These are phyloP conservation scores for Rhynchosporium graminicola DNA, from an alignment of 2,329 filamentous ascomycete species.

Conservation along the genomic window DNA sequence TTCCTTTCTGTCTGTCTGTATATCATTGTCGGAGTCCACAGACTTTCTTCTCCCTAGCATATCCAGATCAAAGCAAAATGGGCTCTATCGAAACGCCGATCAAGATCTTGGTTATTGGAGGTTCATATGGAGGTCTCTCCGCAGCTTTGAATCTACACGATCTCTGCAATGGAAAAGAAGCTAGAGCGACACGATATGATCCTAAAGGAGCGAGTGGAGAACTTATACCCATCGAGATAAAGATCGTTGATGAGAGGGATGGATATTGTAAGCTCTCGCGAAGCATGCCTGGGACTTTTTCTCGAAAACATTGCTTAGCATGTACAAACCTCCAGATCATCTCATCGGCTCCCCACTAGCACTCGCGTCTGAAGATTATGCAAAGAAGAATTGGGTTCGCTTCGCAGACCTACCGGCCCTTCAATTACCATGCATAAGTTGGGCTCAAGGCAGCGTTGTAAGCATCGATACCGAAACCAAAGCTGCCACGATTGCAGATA, in stretches of 20 bases:
- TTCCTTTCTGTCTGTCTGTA: neutral
- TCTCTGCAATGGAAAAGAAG: slow-evolving; percentile 55
- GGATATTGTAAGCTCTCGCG: slow-evolving; percentile 66
- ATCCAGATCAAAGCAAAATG: neutral
- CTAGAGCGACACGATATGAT: slow-evolving; percentile 38
- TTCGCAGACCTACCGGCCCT: slow-evolving; percentile 68
- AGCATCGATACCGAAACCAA: slow-evolving; percentile 61
- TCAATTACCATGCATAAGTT: slow-evolving; percentile 60
- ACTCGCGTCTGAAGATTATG: slow-evolving; percentile 62
- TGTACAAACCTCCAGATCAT: slow-evolving; percentile 56
- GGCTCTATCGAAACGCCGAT: slow-evolving; percentile 18
- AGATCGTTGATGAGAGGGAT: slow-evolving; percentile 76
- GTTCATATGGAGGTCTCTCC: slow-evolving; percentile 71
- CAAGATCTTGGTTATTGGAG: slow-evolving; percentile 67
- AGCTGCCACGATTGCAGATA: slow-evolving; percentile 57
- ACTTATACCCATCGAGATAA: slow-evolving; percentile 64
- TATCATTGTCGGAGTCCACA: neutral
- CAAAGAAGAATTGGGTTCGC: slow-evolving; percentile 68
- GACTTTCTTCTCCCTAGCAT: neutral
- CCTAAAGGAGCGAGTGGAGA: slow-evolving; percentile 38
- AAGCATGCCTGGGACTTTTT: neutral
- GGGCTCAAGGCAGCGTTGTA: slow-evolving; percentile 66
- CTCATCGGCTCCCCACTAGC: slow-evolving; percentile 75
- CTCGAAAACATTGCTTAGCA: neutral
- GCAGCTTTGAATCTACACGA: slow-evolving; percentile 68